Evolutionary conservation across 2,329 filamentous ascomycete genomes (phyloP).

Genomic region (Neophaeococcomyces mojaviensis): DNA sequence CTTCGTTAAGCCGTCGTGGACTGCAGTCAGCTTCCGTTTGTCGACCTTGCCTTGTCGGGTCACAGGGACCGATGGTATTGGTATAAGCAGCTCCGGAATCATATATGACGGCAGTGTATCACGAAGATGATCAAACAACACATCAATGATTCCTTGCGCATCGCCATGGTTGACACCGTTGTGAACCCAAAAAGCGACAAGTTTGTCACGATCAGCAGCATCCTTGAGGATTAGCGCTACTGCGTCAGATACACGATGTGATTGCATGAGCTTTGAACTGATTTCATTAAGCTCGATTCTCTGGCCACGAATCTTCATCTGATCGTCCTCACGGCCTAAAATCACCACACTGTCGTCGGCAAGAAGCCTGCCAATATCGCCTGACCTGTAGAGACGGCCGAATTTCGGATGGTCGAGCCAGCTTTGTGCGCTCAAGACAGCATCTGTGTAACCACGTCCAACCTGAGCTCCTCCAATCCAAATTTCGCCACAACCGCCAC

Average conservation of each 20-base stretch:
- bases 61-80: conserved; percentile 60
- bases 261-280: conserved; percentile 52
- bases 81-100: conserved; percentile 67
- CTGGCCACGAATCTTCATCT: conserved; percentile 75
- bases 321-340: conserved; percentile 65
- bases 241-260: conserved; percentile 51
- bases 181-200: conserved; percentile 61
- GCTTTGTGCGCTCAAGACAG: conserved; percentile 54
- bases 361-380: conserved; percentile 73
- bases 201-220: conserved; percentile 21
- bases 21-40: conserved; percentile 43
- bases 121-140: conserved; percentile 50
- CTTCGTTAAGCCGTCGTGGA: conserved; percentile 42
- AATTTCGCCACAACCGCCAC: conserved; percentile 70
- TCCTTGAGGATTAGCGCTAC: conserved; percentile 52
- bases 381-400: conserved; percentile 72
- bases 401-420: conserved; percentile 62
- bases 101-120: conserved; percentile 64
- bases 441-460: conserved; percentile 61
- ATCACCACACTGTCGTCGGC: conserved; percentile 69
- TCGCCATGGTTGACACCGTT: conserved; percentile 10
- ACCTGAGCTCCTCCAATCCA: conserved; percentile 84
- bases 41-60: conserved; percentile 72
- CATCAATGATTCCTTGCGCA: conserved; percentile 25
- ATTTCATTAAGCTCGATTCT: conserved; percentile 74